These are phyloP conservation scores for Clarireedia sp. DNA, from an alignment of 2,329 filamentous ascomycete species.

Conservation along the genomic window DNA sequence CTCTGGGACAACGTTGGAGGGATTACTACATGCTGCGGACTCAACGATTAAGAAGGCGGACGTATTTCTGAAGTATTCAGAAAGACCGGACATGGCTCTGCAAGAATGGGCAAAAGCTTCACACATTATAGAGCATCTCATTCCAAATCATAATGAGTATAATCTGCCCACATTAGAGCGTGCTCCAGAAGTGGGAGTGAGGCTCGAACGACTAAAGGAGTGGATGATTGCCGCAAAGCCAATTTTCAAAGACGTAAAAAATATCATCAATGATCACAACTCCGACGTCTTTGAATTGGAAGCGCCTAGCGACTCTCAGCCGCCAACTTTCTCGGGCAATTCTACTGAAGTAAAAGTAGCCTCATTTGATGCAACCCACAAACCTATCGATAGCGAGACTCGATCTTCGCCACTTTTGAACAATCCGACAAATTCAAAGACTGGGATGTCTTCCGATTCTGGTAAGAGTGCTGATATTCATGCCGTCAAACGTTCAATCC, in stretches of 20 bases:
- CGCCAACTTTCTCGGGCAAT: too few species aligned
- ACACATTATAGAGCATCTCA: not conserved
- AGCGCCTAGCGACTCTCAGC: too few species aligned
- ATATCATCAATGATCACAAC: not conserved
- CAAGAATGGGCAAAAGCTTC: not conserved
- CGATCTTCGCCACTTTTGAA: too few species aligned
- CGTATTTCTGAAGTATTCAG: not conserved
- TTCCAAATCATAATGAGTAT: not conserved
- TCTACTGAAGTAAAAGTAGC: too few species aligned
- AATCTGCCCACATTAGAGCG: not conserved
- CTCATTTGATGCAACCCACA: too few species aligned
- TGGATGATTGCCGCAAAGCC: not conserved
- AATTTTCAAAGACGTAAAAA: not conserved
- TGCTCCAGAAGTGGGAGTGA: not conserved
- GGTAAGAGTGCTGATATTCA: too few species aligned
- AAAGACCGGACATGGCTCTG: conserved; percentile 3
- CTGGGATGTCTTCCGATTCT: too few species aligned
- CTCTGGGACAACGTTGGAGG: not conserved
- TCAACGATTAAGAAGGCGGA: not conserved
- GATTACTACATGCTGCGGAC: not conserved
- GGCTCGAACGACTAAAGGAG: not conserved
- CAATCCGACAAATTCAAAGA: too few species aligned
- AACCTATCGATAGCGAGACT: too few species aligned
- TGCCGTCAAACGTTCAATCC: too few species aligned
- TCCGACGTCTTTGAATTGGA: not conserved